Evolutionary conservation across 192 early-diverging fungal species (phyloP).

Genomic region (Bifiguratus adelaidae): DNA sequence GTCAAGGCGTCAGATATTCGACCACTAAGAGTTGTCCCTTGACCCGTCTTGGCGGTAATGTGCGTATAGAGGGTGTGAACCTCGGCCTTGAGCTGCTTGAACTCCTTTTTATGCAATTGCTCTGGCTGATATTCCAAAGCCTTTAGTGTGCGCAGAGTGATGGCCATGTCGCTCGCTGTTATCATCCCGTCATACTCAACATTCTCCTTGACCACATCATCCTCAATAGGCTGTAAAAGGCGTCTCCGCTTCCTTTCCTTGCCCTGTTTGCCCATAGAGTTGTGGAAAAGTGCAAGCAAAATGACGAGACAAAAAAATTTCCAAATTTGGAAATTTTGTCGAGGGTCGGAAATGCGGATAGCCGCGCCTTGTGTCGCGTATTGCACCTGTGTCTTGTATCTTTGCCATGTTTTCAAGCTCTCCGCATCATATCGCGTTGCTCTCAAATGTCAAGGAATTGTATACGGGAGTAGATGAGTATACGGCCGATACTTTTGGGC

Average conservation of each 20-base stretch:
- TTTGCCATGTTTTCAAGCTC: too few species aligned
- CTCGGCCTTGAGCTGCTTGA: slow-evolving; percentile 37
- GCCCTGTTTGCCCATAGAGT: slow-evolving; percentile 52
- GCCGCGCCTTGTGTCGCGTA: too few species aligned
- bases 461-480: too few species aligned
- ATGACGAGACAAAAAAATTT: too few species aligned
- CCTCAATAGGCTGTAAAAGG: slow-evolving; percentile 25
- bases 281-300: too few species aligned
- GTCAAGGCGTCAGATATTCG: slow-evolving; percentile 36
- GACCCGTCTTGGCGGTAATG: slow-evolving; percentile 27
- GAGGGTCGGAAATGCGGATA: too few species aligned
- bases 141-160: slow-evolving; percentile 30
- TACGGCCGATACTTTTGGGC: too few species aligned
- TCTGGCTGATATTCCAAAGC: slow-evolving; percentile 30
- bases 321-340: too few species aligned
- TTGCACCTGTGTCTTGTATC: too few species aligned
- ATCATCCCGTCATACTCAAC: slow-evolving; percentile 17
- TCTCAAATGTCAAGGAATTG: too few species aligned
- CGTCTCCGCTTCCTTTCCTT: slow-evolving; percentile 44
- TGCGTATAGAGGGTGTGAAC: slow-evolving; percentile 32
- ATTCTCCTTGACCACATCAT: slow-evolving; percentile 5
- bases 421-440: too few species aligned
- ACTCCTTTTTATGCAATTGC: slow-evolving; percentile 30
- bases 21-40: slow-evolving; percentile 30
- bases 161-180: slow-evolving; percentile 28